phyloP scores from a whole-genome alignment of 192 early-diverging fungal species.

The Helicostylum pulchrum region DNA sequence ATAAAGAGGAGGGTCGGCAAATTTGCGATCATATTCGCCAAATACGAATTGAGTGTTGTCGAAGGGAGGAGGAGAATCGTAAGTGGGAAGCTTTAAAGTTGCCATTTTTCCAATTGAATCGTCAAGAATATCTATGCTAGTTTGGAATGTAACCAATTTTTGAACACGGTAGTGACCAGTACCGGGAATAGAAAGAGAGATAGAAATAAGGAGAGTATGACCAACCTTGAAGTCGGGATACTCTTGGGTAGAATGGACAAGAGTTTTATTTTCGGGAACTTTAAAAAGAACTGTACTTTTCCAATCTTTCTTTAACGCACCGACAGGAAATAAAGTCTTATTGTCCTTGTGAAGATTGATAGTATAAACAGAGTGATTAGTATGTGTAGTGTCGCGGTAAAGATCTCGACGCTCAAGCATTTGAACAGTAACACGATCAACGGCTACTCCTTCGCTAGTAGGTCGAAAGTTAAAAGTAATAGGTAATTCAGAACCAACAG shows the following conservation, averaged over 20 bases:
- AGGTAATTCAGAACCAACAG: constrained; percentile 1
- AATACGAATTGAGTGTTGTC: background rate
- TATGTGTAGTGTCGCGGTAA: background rate
- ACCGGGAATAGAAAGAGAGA: constrained; percentile 11
- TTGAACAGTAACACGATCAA: constrained; percentile 4
- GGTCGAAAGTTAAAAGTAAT: background rate
- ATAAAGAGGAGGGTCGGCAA: constrained; percentile 8
- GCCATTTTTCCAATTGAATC: background rate
- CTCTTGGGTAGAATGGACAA: constrained; percentile 8
- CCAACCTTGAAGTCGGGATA: constrained; percentile 8
- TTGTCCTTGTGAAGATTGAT: background rate
- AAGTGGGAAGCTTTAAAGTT: constrained; percentile 2
- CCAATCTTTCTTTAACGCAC: background rate
- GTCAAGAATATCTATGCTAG: constrained; percentile 12
- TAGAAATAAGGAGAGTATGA: constrained; percentile 6
- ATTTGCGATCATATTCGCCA: constrained; percentile 11
- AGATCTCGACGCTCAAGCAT: constrained; percentile 4
- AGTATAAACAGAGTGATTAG: background rate
- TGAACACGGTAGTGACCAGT: constrained; percentile 2
- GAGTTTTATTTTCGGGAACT: background rate
- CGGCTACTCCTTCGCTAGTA: background rate
- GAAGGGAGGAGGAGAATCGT: constrained; percentile 13
- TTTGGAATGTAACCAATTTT: constrained; percentile 6
- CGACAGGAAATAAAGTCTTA: background rate
- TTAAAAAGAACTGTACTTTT: background rate